Base-by-base conservation (phyloP, 1,139 yeast species). In the Yamadazyma spencermartinsiae region DNA sequence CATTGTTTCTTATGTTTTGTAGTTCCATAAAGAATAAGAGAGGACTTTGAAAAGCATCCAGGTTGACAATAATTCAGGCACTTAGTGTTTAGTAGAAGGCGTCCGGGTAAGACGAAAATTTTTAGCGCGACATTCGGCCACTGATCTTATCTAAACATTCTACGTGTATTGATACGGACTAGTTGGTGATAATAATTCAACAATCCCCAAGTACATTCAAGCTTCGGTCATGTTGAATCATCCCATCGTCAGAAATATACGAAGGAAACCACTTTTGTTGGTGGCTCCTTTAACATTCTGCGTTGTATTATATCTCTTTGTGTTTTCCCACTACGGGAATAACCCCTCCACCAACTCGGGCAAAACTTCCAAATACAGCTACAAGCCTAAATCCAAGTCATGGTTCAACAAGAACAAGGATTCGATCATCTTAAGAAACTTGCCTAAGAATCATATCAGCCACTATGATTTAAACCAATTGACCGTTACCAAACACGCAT, bases 401-500 rank as follows among this genome's bases (percentile, higher is more conserved):
- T 73, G 79, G 69, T 73, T 76, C 43, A 41, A 67, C 34, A 66
- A 62, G 41, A 55, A 63, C 52, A 52, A 74, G 64, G 73, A 68
- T 53, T 50, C 65, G 40, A 74, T 77, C 32, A 71, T 79, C 44
- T 80, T 87, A 49, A 65, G 75, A 52, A 78, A 79, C 56, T 61
- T 79, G 38, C 86, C 88, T 19, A 84, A 83, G 48, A 86, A 86
- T 54, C 92, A 86, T 57, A 86, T 89, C 51, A 77, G 86, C 34
- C 94, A 87, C 57, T 88, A 85, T 58, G 88, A 88, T 60, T 74
- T 90, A 68, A 89, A 90, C 63, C 75, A 76, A 52, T 68, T 90
- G 49, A 79, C 81, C 26, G 74, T 90, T 4, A 77, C 90, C 1
- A 70, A 84, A 17, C 74, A 79, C 60, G 84, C 95, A 7, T 77